Evolutionary conservation across 148 eudicot species (phyloP), one percentile per base, ranked within the genome.

Genomic region (Cornus suecica): DNA sequence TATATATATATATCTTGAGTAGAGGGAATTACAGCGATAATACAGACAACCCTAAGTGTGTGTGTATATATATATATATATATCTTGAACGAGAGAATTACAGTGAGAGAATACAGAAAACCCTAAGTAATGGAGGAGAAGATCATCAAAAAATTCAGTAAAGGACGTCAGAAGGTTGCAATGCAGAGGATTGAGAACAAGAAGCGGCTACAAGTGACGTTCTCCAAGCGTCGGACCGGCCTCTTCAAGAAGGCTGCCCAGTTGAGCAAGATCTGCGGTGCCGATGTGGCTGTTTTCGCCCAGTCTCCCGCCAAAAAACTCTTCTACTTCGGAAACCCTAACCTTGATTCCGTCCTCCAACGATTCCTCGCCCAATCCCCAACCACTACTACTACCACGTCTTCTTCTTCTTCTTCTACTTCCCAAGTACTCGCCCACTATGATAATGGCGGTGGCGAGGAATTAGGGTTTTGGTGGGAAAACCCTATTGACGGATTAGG

Each of bases 181-280:
- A 66, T 78, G 31, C 54, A 54, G 41, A 78, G 72, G 23, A 78
- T 78, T 16, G 65, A 63, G 20, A 37, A 78, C 52, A 72, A 29
- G 42, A n/a, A 54, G 58, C 14, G n/a, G n/a, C n/a, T 32, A 58
- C 67, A 73, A 18, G 81, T 78, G 5, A 72, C 76, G 8, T 78
- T 78, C 29, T 32, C 58, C 5, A 78, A 72, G 67, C 27, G 81
- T 11, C 61, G 76, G 26, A 20, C 4, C 3, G 81, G 76, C 0
- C 23, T 78, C 16, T 72, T 78, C 23, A 78, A 72, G 14, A 66
- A 72, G 28, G 81, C 81, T n/a, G 42, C 27, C 54, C 67, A 78
- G 27, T 27, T 78, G 6, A 26, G 76, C 15, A 23, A 34, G 14
- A 32, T 78, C 10, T 78, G 81, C 20, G 75, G 62, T 27, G 34